Base-by-base conservation (phyloP, 805 yeast species). In the Wickerhamiella alocasiicola region DNA sequence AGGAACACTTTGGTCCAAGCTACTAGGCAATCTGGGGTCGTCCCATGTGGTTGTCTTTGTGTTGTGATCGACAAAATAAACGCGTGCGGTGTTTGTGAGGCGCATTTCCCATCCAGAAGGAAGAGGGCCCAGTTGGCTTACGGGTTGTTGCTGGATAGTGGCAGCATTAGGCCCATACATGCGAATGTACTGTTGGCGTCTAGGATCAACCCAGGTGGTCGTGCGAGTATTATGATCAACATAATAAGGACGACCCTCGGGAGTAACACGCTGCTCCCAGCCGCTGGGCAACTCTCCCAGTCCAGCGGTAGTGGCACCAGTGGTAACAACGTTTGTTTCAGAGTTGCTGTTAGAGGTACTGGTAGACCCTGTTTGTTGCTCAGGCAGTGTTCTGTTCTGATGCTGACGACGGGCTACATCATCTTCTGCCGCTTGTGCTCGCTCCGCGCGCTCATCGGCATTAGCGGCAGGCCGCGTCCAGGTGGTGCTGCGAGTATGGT, bases 61-160 rank as follows among this genome's bases (percentile, higher is more conserved):
- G 64, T 91, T 91, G 67, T 91, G 99, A 62, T 91, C 99, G 50
- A 91, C 99, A 61, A 91, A 91, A 62, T 91, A 91, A 17, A 91
- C 98, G 61, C 99, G 76, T 7, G 98, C 96, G 1, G 98, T 91
- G 62, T 91, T 91, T 31, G 99, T 93, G 56, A 91, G 72, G 64
- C 99, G 81, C 99, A 91, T 91, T 67, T 91, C 99, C 99, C 99
- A 91, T 41, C 99, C 99, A 41, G 88, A 76, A 36, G 99, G 99
- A 56, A 91, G 69, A 41, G 98, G 98, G 13, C 98, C 98, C 61
- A 91, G 70, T 57, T 93, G 97, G 32, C 94, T 81, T 9, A 91
- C 95, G 23, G 97, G 95, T 66, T 91, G 98, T 54, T 91, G 97
- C 65, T 87, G 95, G 51, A 88, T 84, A 16, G 95, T 84, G 4